Percentiles rank a stretch among this genome's conserved stretches.
These are phyloP conservation scores for Talaromyces sp. DNA, from an alignment of 2,329 filamentous ascomycete genomes.

Conservation along the genomic window DNA sequence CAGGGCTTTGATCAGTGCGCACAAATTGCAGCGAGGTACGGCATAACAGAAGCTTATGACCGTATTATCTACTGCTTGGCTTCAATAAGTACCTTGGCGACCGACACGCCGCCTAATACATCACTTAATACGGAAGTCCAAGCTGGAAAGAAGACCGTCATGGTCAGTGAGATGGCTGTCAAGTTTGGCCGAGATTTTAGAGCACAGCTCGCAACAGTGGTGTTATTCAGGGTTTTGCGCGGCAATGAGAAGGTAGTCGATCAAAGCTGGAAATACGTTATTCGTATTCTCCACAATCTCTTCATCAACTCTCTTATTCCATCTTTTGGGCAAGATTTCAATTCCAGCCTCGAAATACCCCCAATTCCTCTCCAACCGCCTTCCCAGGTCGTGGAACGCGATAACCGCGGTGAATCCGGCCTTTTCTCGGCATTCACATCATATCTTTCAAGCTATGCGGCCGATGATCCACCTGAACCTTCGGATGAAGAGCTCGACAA, in stretches of 20 bases:
- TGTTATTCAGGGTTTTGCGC: conserved; percentile 88
- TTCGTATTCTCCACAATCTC: conserved; percentile 89
- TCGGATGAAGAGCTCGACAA: conserved; percentile 97
- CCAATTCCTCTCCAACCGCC: conserved; percentile 86
- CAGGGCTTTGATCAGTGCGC: conserved; percentile 95
- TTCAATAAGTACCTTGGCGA: conserved; percentile 82
- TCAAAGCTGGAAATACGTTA: conserved; percentile 58
- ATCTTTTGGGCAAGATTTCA: conserved; percentile 64
- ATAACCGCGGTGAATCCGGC: conserved; percentile 72
- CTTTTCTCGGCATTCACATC: conserved; percentile 92
- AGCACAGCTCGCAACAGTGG: conserved; percentile 86
- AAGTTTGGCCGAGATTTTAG: conserved; percentile 91
- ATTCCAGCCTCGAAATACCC: conserved; percentile 64
- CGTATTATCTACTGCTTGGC: conserved; percentile 87
- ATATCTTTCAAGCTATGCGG: conserved; percentile 97
- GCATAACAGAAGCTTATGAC: conserved; percentile 79
- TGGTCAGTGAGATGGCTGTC: conserved; percentile 97
- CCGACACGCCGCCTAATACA: conserved; percentile 72
- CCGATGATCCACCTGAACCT: conserved; percentile 93
- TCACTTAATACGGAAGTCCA: conserved; percentile 92
- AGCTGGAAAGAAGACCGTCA: conserved; percentile 83
- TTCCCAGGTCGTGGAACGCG: conserved; percentile 87
- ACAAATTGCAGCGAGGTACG: conserved; percentile 80
- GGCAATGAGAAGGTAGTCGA: conserved; percentile 74
- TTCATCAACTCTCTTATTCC: conserved; percentile 93